Base-by-base conservation (phyloP, 2,329 filamentous ascomycete genomes). In the Cyphellophora attinorum region DNA sequence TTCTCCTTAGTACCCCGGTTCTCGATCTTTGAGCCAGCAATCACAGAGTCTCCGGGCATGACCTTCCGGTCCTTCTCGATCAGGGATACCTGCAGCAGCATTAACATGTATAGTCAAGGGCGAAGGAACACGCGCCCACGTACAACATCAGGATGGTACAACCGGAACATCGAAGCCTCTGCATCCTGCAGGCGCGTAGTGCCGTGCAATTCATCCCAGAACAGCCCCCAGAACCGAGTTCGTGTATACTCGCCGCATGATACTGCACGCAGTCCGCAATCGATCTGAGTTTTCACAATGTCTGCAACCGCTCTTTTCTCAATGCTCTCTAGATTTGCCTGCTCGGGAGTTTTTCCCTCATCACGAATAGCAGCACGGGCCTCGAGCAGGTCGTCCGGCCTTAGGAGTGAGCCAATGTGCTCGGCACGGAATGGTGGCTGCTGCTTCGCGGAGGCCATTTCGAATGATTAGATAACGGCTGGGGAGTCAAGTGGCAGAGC, bases 321-420 rank as follows among this genome's bases (percentile, higher is more conserved):
- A 15, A 79, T 58, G 2, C 65, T 63, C 2, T 61, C 61, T 6
- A 86, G 68, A 40, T 78, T 68, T n/a, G 71, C 62, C 32, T 64
- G 39, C 19, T 44, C 41, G 12, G 33, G 29, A 2, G 41, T 31
- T 10, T 35, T 25, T 21, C 33, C 28, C 25, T 41, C 31, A 32
- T 46, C 44, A 6, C 41, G 37, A 39, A 68, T 57, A 52, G 70
- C 54, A 45, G 67, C 61, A 56, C 80, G 67, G 31, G 72, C 71
- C 30, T 73, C 63, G 11, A 81, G 64, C 16, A 85, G 68, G 33
- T 69, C 59, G 34, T 73, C 57, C 1, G 80, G 79, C 19, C 80
- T 76, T 38, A 84, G 70, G 19, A 85, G 65, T 11, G 79, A 83
- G 32, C 80, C 80, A 41, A 82, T 69, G 46, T 85, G 80, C 59